Evolutionary conservation across 2,329 filamentous ascomycete genomes (phyloP).

Genomic region (Fusarium domesticum): DNA sequence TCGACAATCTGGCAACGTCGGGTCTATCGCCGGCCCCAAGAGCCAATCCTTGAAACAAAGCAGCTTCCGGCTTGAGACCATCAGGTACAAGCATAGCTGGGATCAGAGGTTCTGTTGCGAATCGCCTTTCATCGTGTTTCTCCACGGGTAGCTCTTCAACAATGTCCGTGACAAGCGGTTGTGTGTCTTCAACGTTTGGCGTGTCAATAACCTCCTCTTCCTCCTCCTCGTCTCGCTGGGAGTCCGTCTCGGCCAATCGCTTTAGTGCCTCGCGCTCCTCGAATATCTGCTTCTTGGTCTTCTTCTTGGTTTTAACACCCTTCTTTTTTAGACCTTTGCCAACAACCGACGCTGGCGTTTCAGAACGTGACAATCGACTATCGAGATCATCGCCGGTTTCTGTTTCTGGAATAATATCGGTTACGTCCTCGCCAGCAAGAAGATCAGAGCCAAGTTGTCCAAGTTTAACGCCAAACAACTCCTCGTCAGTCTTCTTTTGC

Average conservation of each 20-base stretch:
- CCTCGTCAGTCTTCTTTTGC: conserved; percentile 76
- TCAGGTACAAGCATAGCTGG: conserved; percentile 46
- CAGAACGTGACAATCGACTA: conserved; percentile 43
- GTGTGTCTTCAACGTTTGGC: conserved; percentile 17
- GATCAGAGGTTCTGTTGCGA: conserved; percentile 45
- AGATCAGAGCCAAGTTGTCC: conserved; percentile 51
- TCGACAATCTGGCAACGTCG: conserved; percentile 47
- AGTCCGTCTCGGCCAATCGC: conserved; percentile 49
- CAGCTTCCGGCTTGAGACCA: conserved; percentile 45
- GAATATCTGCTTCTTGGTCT: conserved; percentile 73
- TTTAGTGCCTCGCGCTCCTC: conserved; percentile 64
- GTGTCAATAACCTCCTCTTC: conserved; percentile 27
- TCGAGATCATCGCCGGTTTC: conserved; percentile 43
- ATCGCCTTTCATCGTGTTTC: conserved; percentile 45
- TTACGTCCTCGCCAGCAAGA: conserved; percentile 45
- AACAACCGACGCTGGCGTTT: conserved; percentile 43
- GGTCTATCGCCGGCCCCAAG: conserved; percentile 47
- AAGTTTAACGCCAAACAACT: conserved; percentile 66
- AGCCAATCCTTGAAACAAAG: conserved; percentile 43
- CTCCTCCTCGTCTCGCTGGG: conserved; percentile 43
- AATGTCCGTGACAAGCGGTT: conserved; percentile 29
- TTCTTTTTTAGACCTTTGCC: conserved; percentile 57
- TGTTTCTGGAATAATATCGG: conserved; percentile 50
- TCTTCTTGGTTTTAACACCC: conserved; percentile 61
- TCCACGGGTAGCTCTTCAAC: conserved; percentile 49